A percentile compares a stretch with the other conserved stretches of the same genome.
phyloP scores from a whole-genome alignment of 306 rosid genomes.

The Lathyrus sativus region DNA sequence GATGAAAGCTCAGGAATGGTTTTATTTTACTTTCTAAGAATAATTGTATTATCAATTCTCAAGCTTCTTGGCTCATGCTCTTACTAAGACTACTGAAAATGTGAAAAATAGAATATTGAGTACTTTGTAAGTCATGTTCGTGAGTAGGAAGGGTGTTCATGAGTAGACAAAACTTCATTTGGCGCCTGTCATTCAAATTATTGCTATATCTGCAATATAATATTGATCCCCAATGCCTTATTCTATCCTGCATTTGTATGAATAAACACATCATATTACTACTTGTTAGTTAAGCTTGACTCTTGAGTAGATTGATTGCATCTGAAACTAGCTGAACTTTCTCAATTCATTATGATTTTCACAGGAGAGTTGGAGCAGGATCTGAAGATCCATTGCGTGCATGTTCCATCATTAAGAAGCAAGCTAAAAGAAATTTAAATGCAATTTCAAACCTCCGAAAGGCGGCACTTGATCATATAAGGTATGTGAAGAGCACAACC shows the following conservation, averaged over 20 bases:
- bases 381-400: constrained; percentile 65
- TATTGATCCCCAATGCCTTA: constrained; percentile 1
- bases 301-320: neutral
- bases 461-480: constrained; percentile 60
- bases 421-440: constrained; percentile 47
- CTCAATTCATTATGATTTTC: constrained; percentile 38
- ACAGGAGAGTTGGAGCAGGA: constrained; percentile 87
- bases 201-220: neutral
- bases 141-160: constrained; percentile 6
- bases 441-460: constrained; percentile 57
- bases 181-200: neutral
- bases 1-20: neutral
- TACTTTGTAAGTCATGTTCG: constrained; percentile 17
- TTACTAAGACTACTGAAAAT: constrained; percentile 27
- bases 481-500: constrained; percentile 67
- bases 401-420: constrained; percentile 69
- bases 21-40: neutral
- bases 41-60: constrained; percentile 19
- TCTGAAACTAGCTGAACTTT: constrained; percentile 30
- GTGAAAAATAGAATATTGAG: constrained; percentile 19
- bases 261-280: neutral
- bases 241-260: neutral
- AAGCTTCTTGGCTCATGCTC: constrained; percentile 19
- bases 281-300: constrained; percentile 7
- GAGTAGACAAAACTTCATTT: constrained; percentile 22